Evolutionary conservation across 2,329 filamentous ascomycete species (phyloP).

Genomic region (Penicillium crustosum): DNA sequence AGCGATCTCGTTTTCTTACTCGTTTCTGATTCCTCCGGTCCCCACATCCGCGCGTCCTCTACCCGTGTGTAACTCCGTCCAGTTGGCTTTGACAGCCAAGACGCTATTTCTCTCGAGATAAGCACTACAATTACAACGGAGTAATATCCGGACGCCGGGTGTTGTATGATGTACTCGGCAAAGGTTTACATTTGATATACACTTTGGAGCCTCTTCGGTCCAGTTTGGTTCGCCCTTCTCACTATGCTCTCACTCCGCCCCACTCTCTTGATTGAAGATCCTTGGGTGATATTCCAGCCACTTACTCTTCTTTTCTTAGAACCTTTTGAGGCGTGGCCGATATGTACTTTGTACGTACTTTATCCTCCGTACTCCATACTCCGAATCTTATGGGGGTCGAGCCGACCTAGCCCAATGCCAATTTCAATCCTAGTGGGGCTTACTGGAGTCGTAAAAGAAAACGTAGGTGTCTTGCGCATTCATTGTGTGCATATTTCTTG

Average conservation of each 20-base stretch:
- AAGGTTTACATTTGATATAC: background rate
- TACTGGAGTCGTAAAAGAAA: background rate
- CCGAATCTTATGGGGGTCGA: background rate
- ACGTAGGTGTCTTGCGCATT: background rate
- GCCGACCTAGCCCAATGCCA: background rate
- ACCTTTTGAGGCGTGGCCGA: background rate
- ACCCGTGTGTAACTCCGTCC: background rate
- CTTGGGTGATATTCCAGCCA: background rate
- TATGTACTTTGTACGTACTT: too few species aligned
- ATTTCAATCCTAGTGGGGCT: background rate
- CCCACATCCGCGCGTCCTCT: conserved; percentile 27
- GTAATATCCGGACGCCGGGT: background rate
- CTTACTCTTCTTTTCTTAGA: background rate
- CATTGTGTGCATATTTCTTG: background rate
- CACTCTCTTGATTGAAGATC: background rate
- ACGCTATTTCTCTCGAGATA: background rate
- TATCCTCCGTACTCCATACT: background rate
- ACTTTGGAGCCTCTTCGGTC: background rate
- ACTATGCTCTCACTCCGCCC: background rate
- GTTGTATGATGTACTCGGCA: background rate
- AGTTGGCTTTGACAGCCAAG: conserved; percentile 6
- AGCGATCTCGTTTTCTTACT: conserved; percentile 10
- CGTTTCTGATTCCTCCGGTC: conserved; percentile 8
- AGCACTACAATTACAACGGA: background rate
- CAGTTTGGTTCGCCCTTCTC: background rate